These are phyloP conservation scores for Diaporthe citri DNA, from an alignment of 2,329 filamentous ascomycete species.

Conservation along the genomic window DNA sequence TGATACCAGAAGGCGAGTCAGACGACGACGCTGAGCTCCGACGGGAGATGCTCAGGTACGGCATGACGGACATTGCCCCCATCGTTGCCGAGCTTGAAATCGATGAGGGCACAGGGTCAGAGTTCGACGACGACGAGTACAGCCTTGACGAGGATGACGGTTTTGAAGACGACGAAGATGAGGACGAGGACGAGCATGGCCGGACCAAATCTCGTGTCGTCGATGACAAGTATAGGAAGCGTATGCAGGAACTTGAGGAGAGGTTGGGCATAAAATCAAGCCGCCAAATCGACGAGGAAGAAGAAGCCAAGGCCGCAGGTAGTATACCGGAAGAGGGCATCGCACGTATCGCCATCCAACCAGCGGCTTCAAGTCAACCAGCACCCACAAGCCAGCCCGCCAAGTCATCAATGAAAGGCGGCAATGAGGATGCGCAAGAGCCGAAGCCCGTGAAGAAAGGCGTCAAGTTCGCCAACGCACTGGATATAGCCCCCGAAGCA, in stretches of 20 bases:
- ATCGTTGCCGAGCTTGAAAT: conserved; percentile 93
- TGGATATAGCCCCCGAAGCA: conserved; percentile 74
- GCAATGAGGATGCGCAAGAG: conserved; percentile 38
- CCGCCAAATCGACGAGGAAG: conserved; percentile 53
- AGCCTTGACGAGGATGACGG: conserved; percentile 62
- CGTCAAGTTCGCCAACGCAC: conserved; percentile 81
- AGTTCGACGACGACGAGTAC: conserved; percentile 34
- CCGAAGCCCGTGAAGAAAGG: conserved; percentile 64
- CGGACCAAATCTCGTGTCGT: conserved; percentile 77
- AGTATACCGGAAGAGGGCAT: conserved; percentile 61
- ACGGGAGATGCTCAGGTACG: conserved; percentile 91
- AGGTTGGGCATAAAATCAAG: conserved; percentile 73
- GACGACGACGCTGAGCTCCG: conserved; percentile 84
- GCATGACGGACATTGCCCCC: conserved; percentile 87
- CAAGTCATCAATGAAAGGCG: conserved; percentile 47
- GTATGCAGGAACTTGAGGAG: conserved; percentile 89
- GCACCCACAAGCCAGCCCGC: conserved; percentile 43
- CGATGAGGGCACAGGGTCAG: conserved; percentile 64
- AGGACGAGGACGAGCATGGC: conserved; percentile 80
- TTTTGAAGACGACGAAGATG: conserved; percentile 60
- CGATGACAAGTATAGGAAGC: conserved; percentile 79
- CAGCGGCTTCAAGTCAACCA: conserved; percentile 38
- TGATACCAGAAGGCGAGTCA: conserved; percentile 81
- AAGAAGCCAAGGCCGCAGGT: not conserved
- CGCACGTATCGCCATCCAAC: conserved; percentile 66